A percentile compares a stretch with the other conserved stretches of the same genome.
Conservation (phyloP, 495 filamentous ascomycete species). For the Aspergillus mulundensis region DNA sequence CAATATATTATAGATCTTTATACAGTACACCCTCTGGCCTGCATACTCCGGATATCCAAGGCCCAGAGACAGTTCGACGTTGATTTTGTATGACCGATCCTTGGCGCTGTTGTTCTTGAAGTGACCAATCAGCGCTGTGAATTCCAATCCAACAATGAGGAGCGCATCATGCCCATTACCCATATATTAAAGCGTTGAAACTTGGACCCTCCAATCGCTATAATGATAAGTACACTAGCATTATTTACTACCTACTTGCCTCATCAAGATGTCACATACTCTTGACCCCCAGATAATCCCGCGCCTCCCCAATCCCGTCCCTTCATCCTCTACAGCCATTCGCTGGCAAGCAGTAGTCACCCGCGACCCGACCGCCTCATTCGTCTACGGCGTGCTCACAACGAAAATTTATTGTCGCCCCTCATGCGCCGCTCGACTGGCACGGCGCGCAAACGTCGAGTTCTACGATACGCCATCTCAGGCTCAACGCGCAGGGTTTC, state of each 20-base stretch:
- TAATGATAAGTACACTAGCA: not conserved
- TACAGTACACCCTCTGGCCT: too few species aligned
- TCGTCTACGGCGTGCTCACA: conserved; percentile 60
- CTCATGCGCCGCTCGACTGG: conserved; percentile 56
- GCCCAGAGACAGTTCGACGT: too few species aligned
- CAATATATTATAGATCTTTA: too few species aligned
- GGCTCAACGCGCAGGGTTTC: conserved; percentile 54
- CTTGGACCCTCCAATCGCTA: not conserved
- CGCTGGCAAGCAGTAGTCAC: conserved; percentile 56
- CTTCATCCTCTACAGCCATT: conserved; percentile 24
- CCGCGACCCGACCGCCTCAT: conserved; percentile 45
- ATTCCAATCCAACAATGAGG: not conserved
- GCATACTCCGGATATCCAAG: too few species aligned
- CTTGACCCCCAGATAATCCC: conserved; percentile 21
- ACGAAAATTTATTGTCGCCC: conserved; percentile 65
- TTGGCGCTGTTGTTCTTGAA: conserved; percentile 24
- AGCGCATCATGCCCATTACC: not conserved
- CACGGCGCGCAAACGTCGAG: conserved; percentile 56
- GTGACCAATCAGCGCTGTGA: conserved; percentile 30
- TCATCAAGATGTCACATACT: not conserved
- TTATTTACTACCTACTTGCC: too few species aligned
- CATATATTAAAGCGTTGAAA: not conserved
- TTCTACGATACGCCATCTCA: conserved; percentile 55
- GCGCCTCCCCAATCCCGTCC: conserved; percentile 22
- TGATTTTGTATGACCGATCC: too few species aligned